Conservation (phyloP, 2,329 filamentous ascomycete genomes). For the Cladosporium sp. region DNA sequence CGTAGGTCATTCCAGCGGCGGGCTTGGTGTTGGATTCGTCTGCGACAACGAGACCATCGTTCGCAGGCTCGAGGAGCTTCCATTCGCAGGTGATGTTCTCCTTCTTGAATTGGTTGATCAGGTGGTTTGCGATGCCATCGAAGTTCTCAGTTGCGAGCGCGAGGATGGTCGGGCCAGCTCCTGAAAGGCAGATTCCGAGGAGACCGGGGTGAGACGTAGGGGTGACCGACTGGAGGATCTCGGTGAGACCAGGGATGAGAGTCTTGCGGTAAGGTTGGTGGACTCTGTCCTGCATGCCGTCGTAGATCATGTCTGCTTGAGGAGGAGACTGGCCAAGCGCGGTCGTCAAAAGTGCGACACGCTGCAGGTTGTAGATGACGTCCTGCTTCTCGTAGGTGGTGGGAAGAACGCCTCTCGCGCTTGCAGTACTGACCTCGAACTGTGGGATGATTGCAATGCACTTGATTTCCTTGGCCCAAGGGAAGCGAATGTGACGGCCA, state of each 20-base stretch:
- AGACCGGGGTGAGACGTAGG: conserved; percentile 81
- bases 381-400: conserved; percentile 73
- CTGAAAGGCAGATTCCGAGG: conserved; percentile 89
- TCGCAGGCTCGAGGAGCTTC: conserved; percentile 82
- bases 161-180: conserved; percentile 90
- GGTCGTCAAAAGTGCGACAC: conserved; percentile 84
- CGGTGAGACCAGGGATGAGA: conserved; percentile 83
- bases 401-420: conserved; percentile 80
- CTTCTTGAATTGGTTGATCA: conserved; percentile 63
- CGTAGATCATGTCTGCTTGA: conserved; percentile 88
- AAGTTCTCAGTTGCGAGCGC: conserved; percentile 89
- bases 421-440: conserved; percentile 92
- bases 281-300: conserved; percentile 97
- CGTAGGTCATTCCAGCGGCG: conserved; percentile 65
- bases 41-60: conserved; percentile 54
- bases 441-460: conserved; percentile 93
- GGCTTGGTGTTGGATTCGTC: conserved; percentile 19
- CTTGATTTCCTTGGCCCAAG: conserved; percentile 92
- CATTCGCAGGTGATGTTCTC: conserved; percentile 76
- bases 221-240: conserved; percentile 87
- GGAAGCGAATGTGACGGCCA: conserved; percentile 93
- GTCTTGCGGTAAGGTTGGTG: conserved; percentile 93
- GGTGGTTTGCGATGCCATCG: conserved; percentile 70
- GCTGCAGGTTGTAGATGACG: conserved; percentile 92
- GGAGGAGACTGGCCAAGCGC: conserved; percentile 86